Conservation (phyloP, 805 yeast species). For the Candida quercuum region DNA sequence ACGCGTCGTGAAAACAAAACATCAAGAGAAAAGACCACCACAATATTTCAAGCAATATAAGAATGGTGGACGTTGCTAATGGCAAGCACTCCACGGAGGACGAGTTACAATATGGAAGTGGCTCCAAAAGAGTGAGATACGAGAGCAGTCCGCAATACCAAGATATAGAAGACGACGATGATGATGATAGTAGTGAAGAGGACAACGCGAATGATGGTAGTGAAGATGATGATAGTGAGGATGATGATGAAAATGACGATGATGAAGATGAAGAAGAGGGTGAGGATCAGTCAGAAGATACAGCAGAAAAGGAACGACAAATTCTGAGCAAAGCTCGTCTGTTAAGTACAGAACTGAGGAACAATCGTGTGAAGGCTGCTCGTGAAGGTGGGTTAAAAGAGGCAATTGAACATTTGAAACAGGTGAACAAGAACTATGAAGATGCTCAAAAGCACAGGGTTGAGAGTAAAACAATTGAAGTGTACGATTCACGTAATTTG, state of each 20-base stretch:
- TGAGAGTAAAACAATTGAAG: slow-evolving; percentile 36
- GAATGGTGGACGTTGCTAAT: no score
- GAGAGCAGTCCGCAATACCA: no score
- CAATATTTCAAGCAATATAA: no score
- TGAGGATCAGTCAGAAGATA: slow-evolving; percentile 1
- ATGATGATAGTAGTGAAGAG: slow-evolving; percentile 9
- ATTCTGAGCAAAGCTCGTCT: slow-evolving; percentile 28
- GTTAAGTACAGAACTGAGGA: slow-evolving; percentile 23
- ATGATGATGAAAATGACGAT: slow-evolving; percentile 1
- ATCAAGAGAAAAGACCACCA: no score
- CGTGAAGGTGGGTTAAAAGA: slow-evolving; percentile 52
- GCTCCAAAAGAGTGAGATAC: no score
- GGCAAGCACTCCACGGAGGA: no score
- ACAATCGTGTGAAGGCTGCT: slow-evolving; percentile 45
- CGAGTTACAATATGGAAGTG: no score
- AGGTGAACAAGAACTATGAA: slow-evolving; percentile 42
- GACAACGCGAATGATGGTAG: slow-evolving; percentile 10
- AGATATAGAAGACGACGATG: slow-evolving; percentile 5
- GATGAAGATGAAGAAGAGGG: neutral
- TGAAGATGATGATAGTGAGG: slow-evolving; percentile 5
- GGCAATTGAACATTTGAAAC: slow-evolving; percentile 39
- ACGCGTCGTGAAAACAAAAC: no score
- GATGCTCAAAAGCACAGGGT: slow-evolving; percentile 32
- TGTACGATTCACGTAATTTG: slow-evolving; percentile 63
- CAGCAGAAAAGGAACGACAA: slow-evolving; percentile 20